Conservation (phyloP, 2,329 filamentous ascomycete species). For the Gyromitra esculenta region DNA sequence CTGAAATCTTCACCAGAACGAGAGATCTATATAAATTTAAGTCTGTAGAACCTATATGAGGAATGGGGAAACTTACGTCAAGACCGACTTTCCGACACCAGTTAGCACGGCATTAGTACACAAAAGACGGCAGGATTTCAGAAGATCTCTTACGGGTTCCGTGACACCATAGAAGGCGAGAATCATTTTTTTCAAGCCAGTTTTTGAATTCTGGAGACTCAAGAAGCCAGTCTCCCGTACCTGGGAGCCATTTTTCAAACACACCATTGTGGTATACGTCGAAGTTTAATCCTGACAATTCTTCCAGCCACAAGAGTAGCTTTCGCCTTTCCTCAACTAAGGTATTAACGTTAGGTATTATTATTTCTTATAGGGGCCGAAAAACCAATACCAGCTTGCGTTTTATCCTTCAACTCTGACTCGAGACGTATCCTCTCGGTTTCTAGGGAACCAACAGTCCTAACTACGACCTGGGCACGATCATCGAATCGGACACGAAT, state of each 20-base stretch:
- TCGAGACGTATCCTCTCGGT: slow-evolving; percentile 12
- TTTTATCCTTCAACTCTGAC: slow-evolving; percentile 17
- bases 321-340: slow-evolving; percentile 21
- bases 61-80: slow-evolving; percentile 13
- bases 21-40: slow-evolving; percentile 17
- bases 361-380: neutral
- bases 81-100: slow-evolving; percentile 43
- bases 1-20: slow-evolving; percentile 21
- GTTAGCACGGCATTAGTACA: neutral
- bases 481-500: slow-evolving; percentile 31
- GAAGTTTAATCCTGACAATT: slow-evolving; percentile 2
- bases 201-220: slow-evolving; percentile 15
- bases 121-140: neutral
- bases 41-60: neutral
- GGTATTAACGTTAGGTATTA: neutral
- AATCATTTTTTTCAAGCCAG: slow-evolving; percentile 1
- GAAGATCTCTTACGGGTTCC: slow-evolving; percentile 25
- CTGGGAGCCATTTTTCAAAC: slow-evolving; percentile 34
- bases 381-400: neutral
- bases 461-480: slow-evolving; percentile 35
- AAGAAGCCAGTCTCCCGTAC: slow-evolving; percentile 38
- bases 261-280: slow-evolving; percentile 35
- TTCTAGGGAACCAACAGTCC: slow-evolving; percentile 29
- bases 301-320: slow-evolving; percentile 26
- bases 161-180: slow-evolving; percentile 35